These are phyloP conservation scores for Diaporthe vexans DNA, from an alignment of 2,329 filamentous ascomycete genomes.

Conservation along the genomic window DNA sequence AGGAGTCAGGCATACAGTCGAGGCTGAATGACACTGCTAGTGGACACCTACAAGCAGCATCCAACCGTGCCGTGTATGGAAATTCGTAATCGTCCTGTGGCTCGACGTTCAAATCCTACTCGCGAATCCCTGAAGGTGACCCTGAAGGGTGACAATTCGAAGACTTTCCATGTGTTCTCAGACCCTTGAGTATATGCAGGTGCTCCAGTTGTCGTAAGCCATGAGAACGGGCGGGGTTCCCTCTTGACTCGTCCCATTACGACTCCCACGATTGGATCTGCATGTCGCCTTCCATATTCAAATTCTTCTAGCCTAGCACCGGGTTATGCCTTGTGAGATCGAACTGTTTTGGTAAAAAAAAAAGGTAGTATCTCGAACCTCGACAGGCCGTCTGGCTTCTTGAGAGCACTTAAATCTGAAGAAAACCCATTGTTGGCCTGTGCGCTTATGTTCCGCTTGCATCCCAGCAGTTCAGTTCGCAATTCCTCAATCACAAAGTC, in stretches of 20 bases:
- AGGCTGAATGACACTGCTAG: background rate
- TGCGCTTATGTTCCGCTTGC: background rate
- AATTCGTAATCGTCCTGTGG: constrained; percentile 2
- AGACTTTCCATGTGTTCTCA: background rate
- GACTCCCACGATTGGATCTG: constrained; percentile 6
- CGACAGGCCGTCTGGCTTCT: background rate
- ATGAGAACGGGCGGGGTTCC: constrained; percentile 2
- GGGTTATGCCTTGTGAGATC: constrained; percentile 1
- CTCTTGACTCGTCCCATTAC: constrained; percentile 22
- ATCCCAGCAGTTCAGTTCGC: too few species aligned
- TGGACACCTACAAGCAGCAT: background rate
- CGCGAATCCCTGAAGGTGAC: background rate
- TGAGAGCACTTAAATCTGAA: background rate
- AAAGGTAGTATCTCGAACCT: background rate
- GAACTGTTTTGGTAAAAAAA: background rate
- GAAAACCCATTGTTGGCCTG: background rate
- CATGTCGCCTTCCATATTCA: constrained; percentile 4
- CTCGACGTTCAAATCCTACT: background rate
- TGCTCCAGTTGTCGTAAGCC: background rate
- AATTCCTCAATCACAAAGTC: background rate
- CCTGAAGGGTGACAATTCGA: background rate
- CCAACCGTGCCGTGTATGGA: background rate
- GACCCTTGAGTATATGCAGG: background rate
- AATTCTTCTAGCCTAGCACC: background rate
- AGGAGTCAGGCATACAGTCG: background rate